A percentile compares a stretch with the other conserved stretches of the same genome.
phyloP scores from a whole-genome alignment of 768 basidiomycete genomes.

The Hortiboletus flavorubellus region DNA sequence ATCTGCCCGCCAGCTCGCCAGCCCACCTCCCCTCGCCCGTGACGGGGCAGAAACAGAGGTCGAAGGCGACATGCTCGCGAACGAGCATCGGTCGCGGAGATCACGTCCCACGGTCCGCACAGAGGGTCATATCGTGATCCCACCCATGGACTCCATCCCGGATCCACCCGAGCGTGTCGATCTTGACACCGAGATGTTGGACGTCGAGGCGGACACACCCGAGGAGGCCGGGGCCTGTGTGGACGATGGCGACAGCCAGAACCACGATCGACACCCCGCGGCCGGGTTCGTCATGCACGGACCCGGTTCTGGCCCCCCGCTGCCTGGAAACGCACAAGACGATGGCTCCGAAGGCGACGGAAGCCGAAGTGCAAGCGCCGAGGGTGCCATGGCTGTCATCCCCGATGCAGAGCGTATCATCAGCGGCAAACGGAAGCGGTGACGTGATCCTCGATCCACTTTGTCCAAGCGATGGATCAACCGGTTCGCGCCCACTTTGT shows the following conservation, averaged over 20 bases:
- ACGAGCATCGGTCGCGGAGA: slow-evolving; percentile 14
- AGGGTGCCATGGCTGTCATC: slow-evolving; percentile 3
- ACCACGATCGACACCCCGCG: slow-evolving; percentile 1
- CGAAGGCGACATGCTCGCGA: slow-evolving; percentile 22
- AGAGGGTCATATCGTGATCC: slow-evolving; percentile 18
- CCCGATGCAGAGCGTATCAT: slow-evolving; percentile 9
- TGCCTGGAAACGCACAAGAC: slow-evolving; percentile 12
- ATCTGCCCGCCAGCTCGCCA: slow-evolving; percentile 17
- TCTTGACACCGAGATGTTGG: slow-evolving; percentile 29
- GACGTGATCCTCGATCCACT: neutral
- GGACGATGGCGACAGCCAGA: slow-evolving; percentile 9
- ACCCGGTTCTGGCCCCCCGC: slow-evolving; percentile 18
- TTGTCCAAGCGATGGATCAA: too few relatives aligned
- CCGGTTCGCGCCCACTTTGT: neutral
- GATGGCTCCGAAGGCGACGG: slow-evolving; percentile 23
- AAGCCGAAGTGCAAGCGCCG: slow-evolving; percentile 19
- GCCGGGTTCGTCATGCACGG: slow-evolving; percentile 11
- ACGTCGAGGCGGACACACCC: slow-evolving; percentile 12
- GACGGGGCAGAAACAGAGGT: slow-evolving; percentile 36
- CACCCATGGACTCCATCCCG: slow-evolving; percentile 6
- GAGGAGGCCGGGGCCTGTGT: neutral
- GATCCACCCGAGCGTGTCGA: slow-evolving; percentile 13
- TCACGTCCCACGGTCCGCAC: slow-evolving; percentile 27
- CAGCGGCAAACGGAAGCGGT: slow-evolving; percentile 26
- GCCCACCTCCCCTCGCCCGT: slow-evolving; percentile 21